These are phyloP conservation scores for Chrysosporium queenslandicum DNA, from an alignment of 2,329 filamentous ascomycete genomes.

Conservation along the genomic window DNA sequence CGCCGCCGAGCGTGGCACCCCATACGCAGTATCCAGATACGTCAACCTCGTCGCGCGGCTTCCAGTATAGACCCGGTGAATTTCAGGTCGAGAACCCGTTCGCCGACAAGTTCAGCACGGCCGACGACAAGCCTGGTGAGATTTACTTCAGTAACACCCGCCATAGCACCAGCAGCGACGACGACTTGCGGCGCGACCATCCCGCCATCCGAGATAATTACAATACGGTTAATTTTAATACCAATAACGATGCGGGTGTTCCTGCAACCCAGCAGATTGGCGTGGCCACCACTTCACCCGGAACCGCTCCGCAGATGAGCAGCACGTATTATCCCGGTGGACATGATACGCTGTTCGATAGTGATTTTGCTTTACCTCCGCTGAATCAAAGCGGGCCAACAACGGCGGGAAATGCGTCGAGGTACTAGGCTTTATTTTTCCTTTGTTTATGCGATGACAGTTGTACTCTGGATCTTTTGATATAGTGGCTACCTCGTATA, in stretches of 20 bases:
- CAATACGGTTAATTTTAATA: too few relatives aligned
- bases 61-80: constrained; percentile 27
- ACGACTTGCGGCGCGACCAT: background rate
- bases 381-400: background rate
- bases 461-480: background rate
- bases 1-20: background rate
- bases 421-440: background rate
- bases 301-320: background rate
- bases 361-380: constrained; percentile 2
- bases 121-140: constrained; percentile 5
- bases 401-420: background rate
- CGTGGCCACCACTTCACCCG: background rate
- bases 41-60: constrained; percentile 8
- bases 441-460: too few relatives aligned
- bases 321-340: constrained; percentile 9
- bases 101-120: constrained; percentile 25
- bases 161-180: background rate
- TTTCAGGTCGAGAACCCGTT: constrained; percentile 37
- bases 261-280: background rate
- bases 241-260: background rate
- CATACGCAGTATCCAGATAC: background rate
- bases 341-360: constrained; percentile 8
- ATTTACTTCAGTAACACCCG: background rate
- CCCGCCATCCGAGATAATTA: background rate
- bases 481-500: background rate